phyloP scores from a whole-genome alignment of 2,329 filamentous ascomycete species.

The Pseudopithomyces chartarum region DNA sequence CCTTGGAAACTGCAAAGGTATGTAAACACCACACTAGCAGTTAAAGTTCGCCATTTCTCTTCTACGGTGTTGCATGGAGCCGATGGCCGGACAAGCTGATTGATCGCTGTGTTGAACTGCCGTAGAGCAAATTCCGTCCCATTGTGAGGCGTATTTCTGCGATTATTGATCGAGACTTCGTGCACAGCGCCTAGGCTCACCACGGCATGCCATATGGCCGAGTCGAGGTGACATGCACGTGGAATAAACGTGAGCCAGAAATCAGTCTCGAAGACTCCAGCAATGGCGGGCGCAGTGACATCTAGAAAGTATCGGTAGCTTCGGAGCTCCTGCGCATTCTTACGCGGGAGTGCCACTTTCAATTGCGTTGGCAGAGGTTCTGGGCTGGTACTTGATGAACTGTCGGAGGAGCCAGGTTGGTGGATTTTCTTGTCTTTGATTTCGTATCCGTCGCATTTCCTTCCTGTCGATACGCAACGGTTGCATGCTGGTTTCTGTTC shows the following conservation, averaged over 20 bases:
- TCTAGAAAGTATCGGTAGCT: constrained; percentile 7
- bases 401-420: neutral
- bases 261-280: constrained; percentile 3
- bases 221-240: constrained; percentile 5
- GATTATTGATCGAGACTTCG: neutral
- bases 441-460: constrained; percentile 5
- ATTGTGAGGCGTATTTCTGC: neutral
- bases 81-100: neutral
- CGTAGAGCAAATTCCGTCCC: neutral
- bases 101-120: constrained; percentile 6
- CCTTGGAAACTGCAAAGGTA: constrained; percentile 5
- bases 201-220: constrained; percentile 8
- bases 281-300: constrained; percentile 4
- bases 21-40: constrained; percentile 2
- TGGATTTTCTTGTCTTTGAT: neutral
- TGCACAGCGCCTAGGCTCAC: constrained; percentile 5
- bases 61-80: neutral
- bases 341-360: neutral
- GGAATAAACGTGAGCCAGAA: constrained; percentile 5
- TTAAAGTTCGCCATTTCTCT: constrained; percentile 4
- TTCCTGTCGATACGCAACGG: constrained; percentile 3
- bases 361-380: neutral
- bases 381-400: neutral
- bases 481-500: constrained; percentile 5
- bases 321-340: constrained; percentile 3